Percentiles rank a stretch among this genome's conserved stretches.
Conservation (phyloP, 768 basidiomycete genomes). For the Imleria badia region DNA sequence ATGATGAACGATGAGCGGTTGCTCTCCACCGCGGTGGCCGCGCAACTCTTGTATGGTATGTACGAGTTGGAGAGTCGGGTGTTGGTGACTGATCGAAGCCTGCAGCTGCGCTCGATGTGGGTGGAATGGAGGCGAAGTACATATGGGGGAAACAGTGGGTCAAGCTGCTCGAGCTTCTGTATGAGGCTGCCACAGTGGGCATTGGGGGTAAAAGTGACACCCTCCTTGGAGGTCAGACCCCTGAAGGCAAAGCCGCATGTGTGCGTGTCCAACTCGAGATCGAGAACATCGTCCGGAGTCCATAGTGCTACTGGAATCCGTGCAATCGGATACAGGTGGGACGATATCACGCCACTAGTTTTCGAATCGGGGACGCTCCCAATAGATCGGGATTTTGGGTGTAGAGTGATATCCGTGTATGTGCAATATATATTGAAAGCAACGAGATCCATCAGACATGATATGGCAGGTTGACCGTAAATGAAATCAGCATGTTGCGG, state of each 20-base stretch:
- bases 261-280: slow-evolving; percentile 64
- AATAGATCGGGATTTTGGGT: slow-evolving; percentile 8
- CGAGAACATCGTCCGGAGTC: slow-evolving; percentile 53
- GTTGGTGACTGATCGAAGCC: slow-evolving; percentile 12
- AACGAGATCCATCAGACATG: slow-evolving; percentile 3
- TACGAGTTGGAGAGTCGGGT: not conserved
- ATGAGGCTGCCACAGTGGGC: slow-evolving; percentile 61
- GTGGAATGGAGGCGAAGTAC: slow-evolving; percentile 56
- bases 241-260: slow-evolving; percentile 64
- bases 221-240: slow-evolving; percentile 56
- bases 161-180: slow-evolving; percentile 65
- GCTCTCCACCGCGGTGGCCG: slow-evolving; percentile 56
- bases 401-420: slow-evolving; percentile 10
- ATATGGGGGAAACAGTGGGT: slow-evolving; percentile 81
- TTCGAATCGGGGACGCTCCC: slow-evolving; percentile 1
- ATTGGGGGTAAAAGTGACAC: slow-evolving; percentile 36
- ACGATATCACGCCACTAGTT: slow-evolving; percentile 17
- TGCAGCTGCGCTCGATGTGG: slow-evolving; percentile 69
- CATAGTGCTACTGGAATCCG: slow-evolving; percentile 16
- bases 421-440: slow-evolving; percentile 13
- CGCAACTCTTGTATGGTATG: slow-evolving; percentile 67
- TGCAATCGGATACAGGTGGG: not conserved
- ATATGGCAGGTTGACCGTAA: slow-evolving; percentile 13
- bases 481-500: slow-evolving; percentile 30
- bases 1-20: slow-evolving; percentile 52